Percentiles rank a stretch among this genome's conserved stretches.
Conservation (phyloP, 495 filamentous ascomycete species). For the Friedmanniomyces endolithicus region DNA sequence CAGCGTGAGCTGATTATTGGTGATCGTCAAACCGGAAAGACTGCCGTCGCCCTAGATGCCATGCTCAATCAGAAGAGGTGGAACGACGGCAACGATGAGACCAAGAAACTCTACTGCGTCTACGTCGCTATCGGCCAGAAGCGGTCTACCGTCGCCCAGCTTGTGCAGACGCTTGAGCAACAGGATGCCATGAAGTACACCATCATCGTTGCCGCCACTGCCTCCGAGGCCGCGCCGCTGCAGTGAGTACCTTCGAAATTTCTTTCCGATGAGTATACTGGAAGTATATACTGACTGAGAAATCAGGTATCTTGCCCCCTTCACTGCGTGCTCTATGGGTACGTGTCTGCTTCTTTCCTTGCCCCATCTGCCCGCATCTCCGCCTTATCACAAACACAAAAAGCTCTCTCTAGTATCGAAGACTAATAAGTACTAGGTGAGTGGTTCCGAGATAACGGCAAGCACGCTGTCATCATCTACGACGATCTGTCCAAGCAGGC, state of each 20-base stretch:
- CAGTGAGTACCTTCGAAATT: slow-evolving; percentile 99
- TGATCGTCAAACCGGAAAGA: slow-evolving; percentile 99
- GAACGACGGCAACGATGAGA: slow-evolving; percentile 81
- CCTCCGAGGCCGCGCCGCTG: slow-evolving; percentile 87
- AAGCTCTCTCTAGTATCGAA: no score
- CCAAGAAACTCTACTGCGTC: slow-evolving; percentile 97
- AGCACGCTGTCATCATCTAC: slow-evolving; percentile 85
- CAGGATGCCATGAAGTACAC: slow-evolving; percentile 99
- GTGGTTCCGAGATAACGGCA: slow-evolving; percentile 82
- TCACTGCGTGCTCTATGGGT: slow-evolving; percentile 65
- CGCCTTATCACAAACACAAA: background rate
- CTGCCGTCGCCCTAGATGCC: slow-evolving; percentile 93
- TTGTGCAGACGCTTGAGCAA: slow-evolving; percentile 99
- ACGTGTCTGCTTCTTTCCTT: background rate
- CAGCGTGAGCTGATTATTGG: slow-evolving; percentile 99
- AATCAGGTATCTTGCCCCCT: slow-evolving; percentile 40
- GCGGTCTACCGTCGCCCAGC: slow-evolving; percentile 96
- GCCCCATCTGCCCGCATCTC: no score
- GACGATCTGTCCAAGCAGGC: slow-evolving; percentile 93
- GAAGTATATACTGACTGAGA: background rate
- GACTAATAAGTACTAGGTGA: slow-evolving; percentile 35
- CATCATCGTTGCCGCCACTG: slow-evolving; percentile 88
- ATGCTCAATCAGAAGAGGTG: slow-evolving; percentile 99
- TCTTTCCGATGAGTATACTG: no score
- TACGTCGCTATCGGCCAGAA: slow-evolving; percentile 99